These are phyloP conservation scores for Aegilops longissima DNA, from an alignment of 176 grass and related monocot species.

Conservation along the genomic window DNA sequence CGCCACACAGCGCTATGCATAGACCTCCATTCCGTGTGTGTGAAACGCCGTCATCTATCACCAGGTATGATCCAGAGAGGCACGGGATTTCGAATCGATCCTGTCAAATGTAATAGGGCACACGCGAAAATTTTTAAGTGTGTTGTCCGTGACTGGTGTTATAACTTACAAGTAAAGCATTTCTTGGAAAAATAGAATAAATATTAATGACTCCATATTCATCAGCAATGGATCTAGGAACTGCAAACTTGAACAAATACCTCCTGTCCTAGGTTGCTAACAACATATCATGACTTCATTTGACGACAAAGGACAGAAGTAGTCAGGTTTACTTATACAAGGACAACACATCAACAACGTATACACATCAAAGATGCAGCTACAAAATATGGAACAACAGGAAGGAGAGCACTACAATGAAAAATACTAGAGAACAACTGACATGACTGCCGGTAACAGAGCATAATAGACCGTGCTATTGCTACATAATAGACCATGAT, in stretches of 20 bases:
- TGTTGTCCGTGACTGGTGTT: neutral
- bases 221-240: neutral
- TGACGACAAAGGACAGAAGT: neutral
- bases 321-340: neutral
- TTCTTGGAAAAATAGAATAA: neutral
- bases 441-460: neutral
- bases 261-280: neutral
- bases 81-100: constrained; percentile 64
- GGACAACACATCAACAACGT: neutral
- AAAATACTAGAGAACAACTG: neutral
- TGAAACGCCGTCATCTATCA: constrained; percentile 43
- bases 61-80: constrained; percentile 69
- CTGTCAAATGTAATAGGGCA: constrained; percentile 30
- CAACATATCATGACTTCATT: neutral
- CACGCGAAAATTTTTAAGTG: neutral
- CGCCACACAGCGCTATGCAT: constrained; percentile 52
- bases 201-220: neutral
- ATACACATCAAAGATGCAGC: neutral
- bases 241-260: neutral
- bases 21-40: constrained; percentile 49
- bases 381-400: neutral
- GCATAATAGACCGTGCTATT: neutral
- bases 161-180: neutral
- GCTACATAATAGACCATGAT: neutral
- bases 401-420: neutral